Evolutionary conservation across 164 flowering plant species (phyloP).

Genomic region (Chimonanthus praecox): DNA sequence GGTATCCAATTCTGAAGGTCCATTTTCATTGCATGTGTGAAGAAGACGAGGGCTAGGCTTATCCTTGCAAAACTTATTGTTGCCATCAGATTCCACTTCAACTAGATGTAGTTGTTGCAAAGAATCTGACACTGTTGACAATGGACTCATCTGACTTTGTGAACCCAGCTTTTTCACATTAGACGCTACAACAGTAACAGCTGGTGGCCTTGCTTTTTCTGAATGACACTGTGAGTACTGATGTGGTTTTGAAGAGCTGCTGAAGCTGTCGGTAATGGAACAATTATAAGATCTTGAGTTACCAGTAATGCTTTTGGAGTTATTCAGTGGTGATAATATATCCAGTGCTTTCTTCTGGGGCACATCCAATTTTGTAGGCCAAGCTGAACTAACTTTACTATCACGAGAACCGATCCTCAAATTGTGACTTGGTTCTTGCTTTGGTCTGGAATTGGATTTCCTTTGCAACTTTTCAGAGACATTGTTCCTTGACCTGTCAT

Average conservation of each 20-base stretch:
- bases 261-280: conserved; percentile 9
- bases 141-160: conserved; percentile 8
- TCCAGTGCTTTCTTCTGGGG: conserved; percentile 14
- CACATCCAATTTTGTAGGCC: conserved; percentile 12
- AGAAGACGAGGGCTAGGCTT: conserved; percentile 16
- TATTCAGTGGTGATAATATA: conserved; percentile 6
- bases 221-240: conserved; percentile 13
- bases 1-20: conserved; percentile 16
- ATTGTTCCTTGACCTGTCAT: conserved; percentile 18
- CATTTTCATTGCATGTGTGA: conserved; percentile 8
- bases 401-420: conserved; percentile 23
- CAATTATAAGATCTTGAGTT: conserved; percentile 12
- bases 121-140: conserved; percentile 7
- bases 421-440: conserved; percentile 20
- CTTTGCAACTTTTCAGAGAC: conserved; percentile 25
- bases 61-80: not conserved
- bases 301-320: conserved; percentile 8
- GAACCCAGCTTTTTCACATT: conserved; percentile 5
- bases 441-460: conserved; percentile 19
- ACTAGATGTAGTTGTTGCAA: conserved; percentile 6
- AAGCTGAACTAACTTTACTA: conserved; percentile 16
- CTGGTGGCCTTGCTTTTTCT: conserved; percentile 12
- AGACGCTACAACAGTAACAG: conserved; percentile 6
- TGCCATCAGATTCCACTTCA: conserved; percentile 6
- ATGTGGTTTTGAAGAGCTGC: conserved; percentile 16